These are phyloP conservation scores for Artemisia annua DNA, from an alignment of 129 eudicot genomes.

Conservation along the genomic window DNA sequence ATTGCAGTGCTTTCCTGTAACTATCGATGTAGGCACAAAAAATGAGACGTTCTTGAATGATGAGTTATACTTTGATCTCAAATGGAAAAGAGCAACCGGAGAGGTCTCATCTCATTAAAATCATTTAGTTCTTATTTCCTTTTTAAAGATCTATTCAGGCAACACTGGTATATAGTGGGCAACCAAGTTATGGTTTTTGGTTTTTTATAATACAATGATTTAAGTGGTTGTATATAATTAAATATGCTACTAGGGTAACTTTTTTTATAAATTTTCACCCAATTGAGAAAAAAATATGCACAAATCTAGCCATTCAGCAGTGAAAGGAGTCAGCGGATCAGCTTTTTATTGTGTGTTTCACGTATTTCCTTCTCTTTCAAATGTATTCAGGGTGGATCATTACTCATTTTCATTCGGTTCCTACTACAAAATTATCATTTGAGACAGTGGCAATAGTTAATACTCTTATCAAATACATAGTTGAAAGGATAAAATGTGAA, in stretches of 20 bases:
- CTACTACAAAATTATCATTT: slow-evolving; percentile 77
- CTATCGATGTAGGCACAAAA: slow-evolving; percentile 94
- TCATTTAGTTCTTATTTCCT: not conserved
- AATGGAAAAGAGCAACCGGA: slow-evolving; percentile 83
- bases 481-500: slow-evolving; percentile 77
- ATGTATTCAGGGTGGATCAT: too few species aligned
- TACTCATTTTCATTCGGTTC: slow-evolving; percentile 66
- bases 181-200: not conserved
- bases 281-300: too few species aligned
- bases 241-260: too few species aligned
- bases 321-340: too few species aligned
- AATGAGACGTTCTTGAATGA: slow-evolving; percentile 72
- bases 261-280: too few species aligned
- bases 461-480: slow-evolving; percentile 71
- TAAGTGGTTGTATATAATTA: too few species aligned
- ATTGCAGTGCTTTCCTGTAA: slow-evolving; percentile 80
- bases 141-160: not conserved
- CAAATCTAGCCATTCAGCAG: too few species aligned
- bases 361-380: too few species aligned
- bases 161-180: not conserved
- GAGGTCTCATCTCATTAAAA: slow-evolving; percentile 37
- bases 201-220: too few species aligned
- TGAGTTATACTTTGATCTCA: slow-evolving; percentile 89
- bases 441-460: slow-evolving; percentile 82
- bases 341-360: too few species aligned